Evolutionary conservation across 108 stramenopile species (phyloP).

Genomic region (Cyclotella kingstonii): DNA sequence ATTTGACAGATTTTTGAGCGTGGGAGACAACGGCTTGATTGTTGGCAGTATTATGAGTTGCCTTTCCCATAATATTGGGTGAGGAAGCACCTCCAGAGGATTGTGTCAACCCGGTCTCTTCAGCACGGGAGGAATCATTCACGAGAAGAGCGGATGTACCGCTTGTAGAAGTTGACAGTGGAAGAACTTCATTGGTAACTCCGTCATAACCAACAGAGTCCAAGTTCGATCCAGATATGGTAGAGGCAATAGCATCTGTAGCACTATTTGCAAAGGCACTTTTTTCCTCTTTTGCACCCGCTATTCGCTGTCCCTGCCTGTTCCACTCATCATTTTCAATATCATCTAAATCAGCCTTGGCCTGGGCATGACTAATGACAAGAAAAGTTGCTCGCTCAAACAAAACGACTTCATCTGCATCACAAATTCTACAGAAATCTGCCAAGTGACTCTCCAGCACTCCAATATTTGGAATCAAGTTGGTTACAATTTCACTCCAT

Average conservation of each 20-base stretch:
- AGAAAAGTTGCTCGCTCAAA: slow-evolving; percentile 98
- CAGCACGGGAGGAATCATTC: slow-evolving; percentile 9
- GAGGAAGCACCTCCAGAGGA: no score
- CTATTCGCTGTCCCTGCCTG: slow-evolving; percentile 4
- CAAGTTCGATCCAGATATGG: no score
- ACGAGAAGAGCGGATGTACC: slow-evolving; percentile 15
- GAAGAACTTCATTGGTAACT: no score
- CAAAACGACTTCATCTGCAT: slow-evolving; percentile 98
- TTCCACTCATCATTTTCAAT: slow-evolving; percentile 5
- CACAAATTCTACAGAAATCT: slow-evolving; percentile 91
- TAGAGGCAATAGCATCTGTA: not conserved
- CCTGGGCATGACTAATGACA: slow-evolving; percentile 90
- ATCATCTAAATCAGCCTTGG: slow-evolving; percentile 19
- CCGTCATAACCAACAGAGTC: no score
- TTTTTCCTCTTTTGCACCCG: slow-evolving; percentile 7
- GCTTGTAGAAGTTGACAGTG: slow-evolving; percentile 38
- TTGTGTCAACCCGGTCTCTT: no score
- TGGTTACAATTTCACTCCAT: slow-evolving; percentile 96
- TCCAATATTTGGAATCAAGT: slow-evolving; percentile 96
- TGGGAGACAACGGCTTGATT: slow-evolving; percentile 2
- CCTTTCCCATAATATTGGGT: not conserved
- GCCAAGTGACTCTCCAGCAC: slow-evolving; percentile 90
- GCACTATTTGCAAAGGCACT: slow-evolving; percentile 4
- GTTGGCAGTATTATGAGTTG: not conserved
- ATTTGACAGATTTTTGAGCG: slow-evolving; percentile 13